Conservation (phyloP, 768 basidiomycete genomes). For the Termitomyces sp. region DNA sequence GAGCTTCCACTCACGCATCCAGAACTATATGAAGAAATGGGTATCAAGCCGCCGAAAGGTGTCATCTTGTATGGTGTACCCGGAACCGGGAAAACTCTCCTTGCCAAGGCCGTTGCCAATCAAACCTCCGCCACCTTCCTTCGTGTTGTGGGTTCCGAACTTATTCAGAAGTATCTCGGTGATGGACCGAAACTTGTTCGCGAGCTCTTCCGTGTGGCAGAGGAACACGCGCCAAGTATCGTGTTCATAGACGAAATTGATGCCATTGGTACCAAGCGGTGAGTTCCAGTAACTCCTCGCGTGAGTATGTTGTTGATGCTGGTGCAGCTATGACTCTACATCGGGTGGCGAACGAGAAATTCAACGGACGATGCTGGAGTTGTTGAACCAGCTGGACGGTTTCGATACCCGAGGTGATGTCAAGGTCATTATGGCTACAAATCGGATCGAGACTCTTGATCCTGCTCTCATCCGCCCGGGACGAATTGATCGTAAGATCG, state of each 20-base stretch:
- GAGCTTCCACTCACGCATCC: conserved; percentile 97
- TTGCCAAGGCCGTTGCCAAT: conserved; percentile 97
- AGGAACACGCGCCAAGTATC: conserved; percentile 97
- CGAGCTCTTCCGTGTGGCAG: conserved; percentile 94
- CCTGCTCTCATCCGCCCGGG: conserved; percentile 98
- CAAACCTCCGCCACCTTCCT: conserved; percentile 98
- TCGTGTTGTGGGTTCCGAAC: conserved; percentile 94
- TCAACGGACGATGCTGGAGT: conserved; percentile 97
- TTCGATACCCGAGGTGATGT: conserved; percentile 99
- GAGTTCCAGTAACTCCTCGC: conserved; percentile 13
- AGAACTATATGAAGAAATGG: conserved; percentile 99
- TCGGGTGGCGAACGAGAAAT: conserved; percentile 99
- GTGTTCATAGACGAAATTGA: conserved; percentile 99
- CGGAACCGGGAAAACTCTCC: conserved; percentile 95
- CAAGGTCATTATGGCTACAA: conserved; percentile 99
- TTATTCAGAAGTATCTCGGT: conserved; percentile 99
- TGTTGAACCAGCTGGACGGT: conserved; percentile 98
- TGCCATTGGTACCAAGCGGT: conserved; percentile 97
- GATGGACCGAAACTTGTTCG: conserved; percentile 98
- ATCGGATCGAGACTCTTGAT: conserved; percentile 94
- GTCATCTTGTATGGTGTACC: conserved; percentile 99
- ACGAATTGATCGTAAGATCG: conserved; percentile 98
- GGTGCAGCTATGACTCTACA: conserved; percentile 87
- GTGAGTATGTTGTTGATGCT: not conserved
- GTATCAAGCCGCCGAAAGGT: conserved; percentile 98